These are phyloP conservation scores for Tricholoma flavovirens DNA, from an alignment of 768 basidiomycete genomes.

Conservation along the genomic window DNA sequence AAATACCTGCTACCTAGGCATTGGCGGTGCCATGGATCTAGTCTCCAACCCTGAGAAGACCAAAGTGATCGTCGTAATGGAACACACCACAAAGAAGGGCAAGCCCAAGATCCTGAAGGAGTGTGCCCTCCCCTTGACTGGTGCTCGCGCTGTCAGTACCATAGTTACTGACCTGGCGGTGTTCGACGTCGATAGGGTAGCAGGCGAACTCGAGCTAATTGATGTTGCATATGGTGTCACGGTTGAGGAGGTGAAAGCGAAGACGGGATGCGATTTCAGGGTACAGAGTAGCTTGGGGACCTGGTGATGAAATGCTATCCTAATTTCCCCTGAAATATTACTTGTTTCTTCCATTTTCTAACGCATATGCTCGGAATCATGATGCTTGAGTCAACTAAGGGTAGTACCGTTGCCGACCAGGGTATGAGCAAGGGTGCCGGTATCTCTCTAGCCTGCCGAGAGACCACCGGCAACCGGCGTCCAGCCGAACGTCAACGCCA, in stretches of 20 bases:
- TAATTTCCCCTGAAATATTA: not conserved
- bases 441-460: too few species aligned
- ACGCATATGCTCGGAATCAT: not conserved
- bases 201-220: constrained; percentile 65
- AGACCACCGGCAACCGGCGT: too few species aligned
- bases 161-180: constrained; percentile 93
- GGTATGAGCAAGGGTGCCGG: too few species aligned
- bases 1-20: constrained; percentile 41
- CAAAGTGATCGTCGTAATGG: constrained; percentile 85
- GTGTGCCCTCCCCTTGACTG: constrained; percentile 84
- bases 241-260: constrained; percentile 76
- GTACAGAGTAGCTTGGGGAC: constrained; percentile 46
- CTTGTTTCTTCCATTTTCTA: not conserved
- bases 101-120: constrained; percentile 80
- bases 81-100: constrained; percentile 87
- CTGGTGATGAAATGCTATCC: constrained; percentile 26
- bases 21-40: constrained; percentile 95
- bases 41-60: constrained; percentile 96
- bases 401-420: too few species aligned
- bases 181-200: constrained; percentile 78
- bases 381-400: too few species aligned
- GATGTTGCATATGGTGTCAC: constrained; percentile 84
- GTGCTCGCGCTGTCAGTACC: constrained; percentile 80
- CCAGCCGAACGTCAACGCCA: too few species aligned
- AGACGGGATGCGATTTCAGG: constrained; percentile 83